Base-by-base conservation (phyloP, 2,329 filamentous ascomycete genomes). In the Nemania sp. region DNA sequence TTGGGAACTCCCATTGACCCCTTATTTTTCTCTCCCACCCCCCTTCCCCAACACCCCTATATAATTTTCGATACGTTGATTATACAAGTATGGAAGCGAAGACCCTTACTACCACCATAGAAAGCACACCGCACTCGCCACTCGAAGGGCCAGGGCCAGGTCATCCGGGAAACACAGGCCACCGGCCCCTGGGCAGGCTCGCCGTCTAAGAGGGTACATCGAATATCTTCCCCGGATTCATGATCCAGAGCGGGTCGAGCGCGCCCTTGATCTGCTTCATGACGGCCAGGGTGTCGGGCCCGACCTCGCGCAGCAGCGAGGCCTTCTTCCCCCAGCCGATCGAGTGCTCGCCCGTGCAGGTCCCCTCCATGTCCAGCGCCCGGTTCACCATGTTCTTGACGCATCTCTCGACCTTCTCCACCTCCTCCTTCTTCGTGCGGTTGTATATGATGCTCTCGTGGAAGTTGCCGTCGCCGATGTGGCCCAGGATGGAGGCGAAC, bases 381-480 rank as follows among this genome's bases (percentile, higher is more conserved):
- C 91, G 85, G 67, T 90, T 84, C 18, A 97, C 91, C 92, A 97
- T 97, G 68, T 92, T 89, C 72, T 93, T 87, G 48, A 97, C 91
- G 65, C 91, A 92, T 56, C 81, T 83, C 73, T 95, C 90, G 1
- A 95, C 91, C 67, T 89, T 90, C 43, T 83, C 87, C 57, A 84
- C 84, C 76, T 97, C 90, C 25, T 81, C 85, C 2, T 85, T 82
- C 57, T 92, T 81, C 21, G 80, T 82, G 25, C 84, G 84, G 75
- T 95, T 86, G 74, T 96, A 97, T 77, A 97, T 89, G 76, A 97
- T 95, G 72, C 89, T 91, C 73, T 93, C 89, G 74, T 97, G 93
- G 78, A 97, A 97, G 75, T 97, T 97, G 39, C 93, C 93, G 72
- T 97, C 93, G 12, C 93, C 93, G 58, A 97, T 89, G 71, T 97